Evolutionary conservation across 495 filamentous ascomycete genomes (phyloP), one percentile per base, ranked within the genome.

Genomic region (Podospora comata): DNA sequence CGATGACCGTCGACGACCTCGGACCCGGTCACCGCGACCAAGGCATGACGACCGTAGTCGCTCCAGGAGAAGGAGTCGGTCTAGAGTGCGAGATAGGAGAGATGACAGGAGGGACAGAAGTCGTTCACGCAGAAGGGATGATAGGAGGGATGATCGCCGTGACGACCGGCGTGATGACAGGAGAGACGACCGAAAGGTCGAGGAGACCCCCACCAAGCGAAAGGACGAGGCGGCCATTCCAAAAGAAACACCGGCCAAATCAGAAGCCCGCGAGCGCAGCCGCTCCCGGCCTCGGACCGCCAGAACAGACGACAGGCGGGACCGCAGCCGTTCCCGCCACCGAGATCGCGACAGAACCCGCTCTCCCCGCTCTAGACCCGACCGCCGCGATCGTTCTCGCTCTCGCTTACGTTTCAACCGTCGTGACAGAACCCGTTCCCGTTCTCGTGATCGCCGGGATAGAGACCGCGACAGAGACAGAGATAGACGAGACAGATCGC

Each of bases 21-120:
- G 72, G 6, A 77, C 76, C 3, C 48, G 54, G 20, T 76, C 76
- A 6, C 74, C 76, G 2, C 65, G 70, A 18, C 55, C 72, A 5
- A 65, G 73, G 55, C 11, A 67, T 19, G 71, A 70, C 39, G 67
- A 71, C 3, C 71, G 68, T 54, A 67, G 62, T 23, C 69, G 68
- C 20, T 67, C 60, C 7, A 65, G 67, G 48, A 71, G 74, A 2
- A 59, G 72, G 13, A 74, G 75, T 55, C 68, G 71, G 28, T 74
- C 75, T 5, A 66, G 74, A 23, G 60, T 72, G 28, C 71, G 72
- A 3, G 73, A 71, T 59, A 65, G 68, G 57, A 59, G 70, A 57
- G 71, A 77, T 48, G 77, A 79, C 18, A 78, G 74, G 7, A 77
- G 75, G 69, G 82, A 82, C 5, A 77, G 76, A 16, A 83, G 80